Percentiles rank a stretch among this genome's conserved stretches.
These are phyloP conservation scores for Ustulina deusta DNA, from an alignment of 2,329 filamentous ascomycete species.

Conservation along the genomic window DNA sequence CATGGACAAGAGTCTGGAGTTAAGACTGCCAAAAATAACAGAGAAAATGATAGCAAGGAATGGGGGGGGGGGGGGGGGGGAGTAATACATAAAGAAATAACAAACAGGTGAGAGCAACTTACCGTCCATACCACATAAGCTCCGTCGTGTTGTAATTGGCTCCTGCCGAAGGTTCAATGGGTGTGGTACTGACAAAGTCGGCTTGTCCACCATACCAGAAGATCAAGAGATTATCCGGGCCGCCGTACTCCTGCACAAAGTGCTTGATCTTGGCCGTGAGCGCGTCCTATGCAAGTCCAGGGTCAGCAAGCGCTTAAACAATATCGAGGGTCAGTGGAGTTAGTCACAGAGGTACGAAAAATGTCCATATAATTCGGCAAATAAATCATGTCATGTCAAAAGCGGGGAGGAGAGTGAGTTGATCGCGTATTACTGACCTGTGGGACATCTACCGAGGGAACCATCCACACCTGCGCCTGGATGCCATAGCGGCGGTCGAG, in stretches of 20 bases:
- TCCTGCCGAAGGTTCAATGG: neutral
- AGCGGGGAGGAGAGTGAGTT: neutral
- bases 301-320: neutral
- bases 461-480: conserved; percentile 33
- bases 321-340: no score
- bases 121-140: conserved; percentile 38
- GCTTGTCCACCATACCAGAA: conserved; percentile 40
- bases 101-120: conserved; percentile 20
- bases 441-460: conserved; percentile 30
- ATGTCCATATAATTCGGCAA: neutral
- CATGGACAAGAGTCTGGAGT: neutral
- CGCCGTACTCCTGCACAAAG: conserved; percentile 32
- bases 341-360: no score
- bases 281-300: conserved; percentile 17
- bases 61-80: neutral
- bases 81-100: neutral
- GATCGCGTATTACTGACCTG: neutral
- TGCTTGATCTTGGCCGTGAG: conserved; percentile 31
- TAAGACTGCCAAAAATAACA: neutral
- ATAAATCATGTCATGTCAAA: neutral
- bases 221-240: conserved; percentile 32
- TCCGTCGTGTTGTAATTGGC: conserved; percentile 3
- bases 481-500: conserved; percentile 31
- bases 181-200: conserved; percentile 11
- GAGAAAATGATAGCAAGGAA: neutral